phyloP scores from a whole-genome alignment of 495 filamentous ascomycete species.

The Geoglossum glabrum region DNA sequence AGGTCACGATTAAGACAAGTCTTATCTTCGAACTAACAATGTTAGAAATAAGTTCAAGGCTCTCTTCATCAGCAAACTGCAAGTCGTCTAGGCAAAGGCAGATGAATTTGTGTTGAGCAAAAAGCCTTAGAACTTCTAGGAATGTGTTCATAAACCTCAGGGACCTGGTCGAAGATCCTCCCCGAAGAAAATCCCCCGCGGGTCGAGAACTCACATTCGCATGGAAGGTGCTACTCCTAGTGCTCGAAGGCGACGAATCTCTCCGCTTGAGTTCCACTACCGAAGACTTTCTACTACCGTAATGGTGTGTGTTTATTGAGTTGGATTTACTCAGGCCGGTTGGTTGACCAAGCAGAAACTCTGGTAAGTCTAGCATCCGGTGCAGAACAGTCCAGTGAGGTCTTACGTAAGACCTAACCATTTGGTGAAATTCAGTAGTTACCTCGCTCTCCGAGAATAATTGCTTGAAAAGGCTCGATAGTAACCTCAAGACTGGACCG shows the following conservation, averaged over 20 bases:
- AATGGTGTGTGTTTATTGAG: not conserved
- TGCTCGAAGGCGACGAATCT: not conserved
- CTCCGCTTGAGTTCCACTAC: not conserved
- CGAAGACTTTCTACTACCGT: not conserved
- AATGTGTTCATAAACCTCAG: conserved; percentile 68
- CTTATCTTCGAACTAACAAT: conserved; percentile 53
- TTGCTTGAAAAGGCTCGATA: conserved; percentile 71
- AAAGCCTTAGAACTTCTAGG: conserved; percentile 59
- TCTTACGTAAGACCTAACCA: conserved; percentile 47
- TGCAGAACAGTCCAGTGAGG: conserved; percentile 64
- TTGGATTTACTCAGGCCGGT: not conserved
- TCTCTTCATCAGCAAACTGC: conserved; percentile 74
- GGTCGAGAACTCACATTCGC: not conserved
- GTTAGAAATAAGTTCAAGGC: conserved; percentile 53
- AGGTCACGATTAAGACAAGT: conserved; percentile 49
- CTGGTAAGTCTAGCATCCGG: conserved; percentile 57
- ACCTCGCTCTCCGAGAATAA: conserved; percentile 83
- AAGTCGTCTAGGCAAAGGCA: conserved; percentile 72
- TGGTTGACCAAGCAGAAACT: conserved; percentile 25
- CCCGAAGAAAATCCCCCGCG: conserved; percentile 32
- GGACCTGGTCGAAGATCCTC: conserved; percentile 47
- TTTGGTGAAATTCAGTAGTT: conserved; percentile 60
- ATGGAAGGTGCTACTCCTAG: not conserved
- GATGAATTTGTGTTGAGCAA: conserved; percentile 60
- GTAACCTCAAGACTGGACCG: conserved; percentile 57